phyloP scores from a whole-genome alignment of 371 early-diverging fungal species.

The Mucor plumbeus region DNA sequence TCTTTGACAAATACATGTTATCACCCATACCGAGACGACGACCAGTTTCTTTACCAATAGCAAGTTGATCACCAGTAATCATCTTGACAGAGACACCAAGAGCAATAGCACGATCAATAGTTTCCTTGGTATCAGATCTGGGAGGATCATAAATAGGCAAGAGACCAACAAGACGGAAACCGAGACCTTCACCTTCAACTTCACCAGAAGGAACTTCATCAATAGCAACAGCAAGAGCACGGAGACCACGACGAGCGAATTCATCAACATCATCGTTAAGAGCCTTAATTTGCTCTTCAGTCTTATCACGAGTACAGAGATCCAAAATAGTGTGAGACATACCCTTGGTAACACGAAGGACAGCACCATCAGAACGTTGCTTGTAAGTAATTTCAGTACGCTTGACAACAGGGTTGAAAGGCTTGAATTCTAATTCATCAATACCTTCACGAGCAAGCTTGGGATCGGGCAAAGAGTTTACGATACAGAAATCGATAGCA shows the following conservation, averaged over 20 bases:
- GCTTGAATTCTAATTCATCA: conserved; percentile 77
- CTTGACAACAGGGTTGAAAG: conserved; percentile 91
- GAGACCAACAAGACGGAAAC: conserved; percentile 68
- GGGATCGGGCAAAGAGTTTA: conserved; percentile 68
- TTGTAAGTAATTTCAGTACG: conserved; percentile 84
- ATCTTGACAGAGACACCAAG: conserved; percentile 94
- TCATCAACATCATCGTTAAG: conserved; percentile 76
- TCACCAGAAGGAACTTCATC: conserved; percentile 65
- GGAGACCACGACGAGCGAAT: conserved; percentile 84
- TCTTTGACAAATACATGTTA: conserved; percentile 76
- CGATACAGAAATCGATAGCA: conserved; percentile 80
- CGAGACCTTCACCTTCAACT: conserved; percentile 54
- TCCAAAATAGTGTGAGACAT: conserved; percentile 78
- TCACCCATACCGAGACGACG: conserved; percentile 78
- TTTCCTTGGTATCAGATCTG: conserved; percentile 81
- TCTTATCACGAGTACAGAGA: conserved; percentile 74
- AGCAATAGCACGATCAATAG: conserved; percentile 83
- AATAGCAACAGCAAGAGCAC: conserved; percentile 80
- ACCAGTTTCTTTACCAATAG: conserved; percentile 90
- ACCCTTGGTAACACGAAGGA: conserved; percentile 75
- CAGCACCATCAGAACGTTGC: conserved; percentile 63
- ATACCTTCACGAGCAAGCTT: conserved; percentile 69
- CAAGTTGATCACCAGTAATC: conserved; percentile 96
- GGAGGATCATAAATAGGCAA: conserved; percentile 92
- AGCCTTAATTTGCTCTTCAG: conserved; percentile 60